Base-by-base conservation (phyloP, 163 green algal species). In the Smithsoniella earleae region DNA sequence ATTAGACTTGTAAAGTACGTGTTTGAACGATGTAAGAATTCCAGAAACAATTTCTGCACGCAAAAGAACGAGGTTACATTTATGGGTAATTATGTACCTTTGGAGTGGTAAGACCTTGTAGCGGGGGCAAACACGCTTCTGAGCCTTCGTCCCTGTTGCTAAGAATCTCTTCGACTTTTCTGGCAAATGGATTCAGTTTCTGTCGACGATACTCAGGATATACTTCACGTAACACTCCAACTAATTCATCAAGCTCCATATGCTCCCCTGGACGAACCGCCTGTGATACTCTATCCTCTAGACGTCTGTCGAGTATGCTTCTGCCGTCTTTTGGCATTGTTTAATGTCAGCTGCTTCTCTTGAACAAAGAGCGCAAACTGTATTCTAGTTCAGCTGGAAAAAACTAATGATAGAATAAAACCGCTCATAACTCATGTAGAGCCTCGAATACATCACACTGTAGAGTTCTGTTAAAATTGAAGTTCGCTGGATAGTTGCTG, bases 181-280 rank as follows among this genome's bases (percentile, higher is more conserved):
- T 30, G 58, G 58, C 16, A 5, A 69, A 38, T n/a, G 58, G 58
- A 38, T 69, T 69, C 16, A 36, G 58, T 33, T 69, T 69, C 58
- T 69, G 58, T 16, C 58, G 10, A 38, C 58, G 58, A 13, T 69
- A 69, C 58, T 69, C 58, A 16, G 58, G 58, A 69, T 69, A 69
- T 16, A 34, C 58, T 30, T 69, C 58, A 30, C 58, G 18, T 16
- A 69, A 34, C 4, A 34, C 58, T 8, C 34, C 27, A 18, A 69
- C 58, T 16, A 69, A 31, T 1, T 69, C 58, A 4, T 69, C 58
- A 16, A 69, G 30, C 30, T 69, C 58, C 58, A 69, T 69, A 5
- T 34, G 27, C 25, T 69, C 58, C 8, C 25, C 58, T 25, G 58
- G 58, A 34, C 58, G n/a, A 3, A 69, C 58, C 40, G 25, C 58